Evolutionary conservation across 73 alveolate species (phyloP).

Genomic region (Stentor roeselii): DNA sequence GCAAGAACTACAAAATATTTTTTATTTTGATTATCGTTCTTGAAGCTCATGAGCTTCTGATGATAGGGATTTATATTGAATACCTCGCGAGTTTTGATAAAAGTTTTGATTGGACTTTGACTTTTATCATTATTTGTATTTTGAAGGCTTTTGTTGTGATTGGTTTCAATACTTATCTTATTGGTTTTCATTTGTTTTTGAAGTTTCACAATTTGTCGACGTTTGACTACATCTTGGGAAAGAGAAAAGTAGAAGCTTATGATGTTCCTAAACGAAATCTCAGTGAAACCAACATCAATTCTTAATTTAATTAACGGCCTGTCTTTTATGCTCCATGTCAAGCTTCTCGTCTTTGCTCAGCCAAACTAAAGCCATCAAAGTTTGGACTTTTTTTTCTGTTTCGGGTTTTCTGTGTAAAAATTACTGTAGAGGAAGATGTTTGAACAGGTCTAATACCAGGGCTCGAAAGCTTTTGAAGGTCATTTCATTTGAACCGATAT

Average conservation of each 20-base stretch:
- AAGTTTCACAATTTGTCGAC: background rate
- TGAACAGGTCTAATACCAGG: background rate
- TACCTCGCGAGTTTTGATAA: background rate
- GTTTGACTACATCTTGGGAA: background rate
- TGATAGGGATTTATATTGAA: background rate
- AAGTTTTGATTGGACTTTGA: background rate
- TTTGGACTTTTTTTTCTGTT: background rate
- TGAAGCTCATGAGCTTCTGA: background rate
- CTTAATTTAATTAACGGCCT: background rate
- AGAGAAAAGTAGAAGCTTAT: background rate
- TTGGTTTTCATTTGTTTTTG: background rate
- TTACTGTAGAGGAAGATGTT: background rate
- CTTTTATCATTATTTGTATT: no score
- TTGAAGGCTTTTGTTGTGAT: background rate
- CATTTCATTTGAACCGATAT: background rate
- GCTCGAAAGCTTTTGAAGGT: background rate
- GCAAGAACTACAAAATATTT: constrained; percentile 8
- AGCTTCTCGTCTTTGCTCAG: background rate
- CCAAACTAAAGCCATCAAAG: background rate
- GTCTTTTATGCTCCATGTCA: background rate
- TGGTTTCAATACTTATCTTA: background rate
- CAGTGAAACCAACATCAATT: background rate
- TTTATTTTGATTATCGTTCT: background rate
- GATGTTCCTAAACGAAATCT: background rate
- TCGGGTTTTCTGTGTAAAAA: background rate